Conservation (phyloP, 2,329 filamentous ascomycete species). For the Alternaria rosae region DNA sequence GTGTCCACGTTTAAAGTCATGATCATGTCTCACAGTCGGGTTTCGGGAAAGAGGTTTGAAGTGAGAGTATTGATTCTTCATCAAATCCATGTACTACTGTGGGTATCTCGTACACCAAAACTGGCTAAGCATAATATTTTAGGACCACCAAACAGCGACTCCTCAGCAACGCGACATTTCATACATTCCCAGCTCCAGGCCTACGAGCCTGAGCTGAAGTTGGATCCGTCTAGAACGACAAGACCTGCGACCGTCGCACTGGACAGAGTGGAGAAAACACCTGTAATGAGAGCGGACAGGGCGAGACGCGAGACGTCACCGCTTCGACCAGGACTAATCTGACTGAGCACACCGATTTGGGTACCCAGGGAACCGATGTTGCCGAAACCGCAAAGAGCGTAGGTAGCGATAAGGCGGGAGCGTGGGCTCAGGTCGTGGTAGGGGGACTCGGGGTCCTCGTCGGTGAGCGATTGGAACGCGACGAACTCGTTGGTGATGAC, state of each 20-base stretch:
- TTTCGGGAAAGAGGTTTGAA: background rate
- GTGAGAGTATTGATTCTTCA: constrained; percentile 8
- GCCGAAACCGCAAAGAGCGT: constrained; percentile 77
- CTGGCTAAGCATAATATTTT: constrained; percentile 28
- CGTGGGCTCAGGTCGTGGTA: constrained; percentile 71
- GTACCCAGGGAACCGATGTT: constrained; percentile 89
- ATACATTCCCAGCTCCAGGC: background rate
- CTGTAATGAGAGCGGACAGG: constrained; percentile 77
- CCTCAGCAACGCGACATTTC: constrained; percentile 6
- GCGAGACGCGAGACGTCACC: constrained; percentile 80
- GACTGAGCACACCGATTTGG: constrained; percentile 85
- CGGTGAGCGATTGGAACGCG: constrained; percentile 68
- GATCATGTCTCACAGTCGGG: background rate
- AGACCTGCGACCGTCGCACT: constrained; percentile 68
- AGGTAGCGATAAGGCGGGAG: constrained; percentile 82
- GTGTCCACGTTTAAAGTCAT: background rate
- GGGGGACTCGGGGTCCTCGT: constrained; percentile 49
- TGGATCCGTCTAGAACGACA: constrained; percentile 58
- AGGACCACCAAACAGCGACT: constrained; percentile 11
- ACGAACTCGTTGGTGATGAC: constrained; percentile 87
- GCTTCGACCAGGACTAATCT: constrained; percentile 76
- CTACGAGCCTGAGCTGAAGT: constrained; percentile 32
- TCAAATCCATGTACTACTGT: constrained; percentile 19
- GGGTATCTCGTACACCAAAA: constrained; percentile 33
- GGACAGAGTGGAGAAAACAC: constrained; percentile 79